phyloP scores from a whole-genome alignment of 495 filamentous ascomycete species.

The Bathelium albidoporum region DNA sequence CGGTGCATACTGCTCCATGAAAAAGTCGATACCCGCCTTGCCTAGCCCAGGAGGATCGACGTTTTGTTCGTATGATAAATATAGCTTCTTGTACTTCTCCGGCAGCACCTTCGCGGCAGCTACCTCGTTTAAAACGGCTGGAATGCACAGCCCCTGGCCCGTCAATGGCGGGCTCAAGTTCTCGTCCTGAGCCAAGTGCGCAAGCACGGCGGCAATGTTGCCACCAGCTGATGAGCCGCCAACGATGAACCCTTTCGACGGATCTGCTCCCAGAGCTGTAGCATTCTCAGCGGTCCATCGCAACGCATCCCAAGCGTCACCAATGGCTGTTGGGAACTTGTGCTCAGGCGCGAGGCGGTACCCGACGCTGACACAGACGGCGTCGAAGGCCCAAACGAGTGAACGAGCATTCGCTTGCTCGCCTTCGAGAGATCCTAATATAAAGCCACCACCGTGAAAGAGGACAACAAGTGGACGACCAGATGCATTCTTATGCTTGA shows the following conservation, averaged over 20 bases:
- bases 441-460: constrained; percentile 38
- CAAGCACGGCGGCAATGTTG: constrained; percentile 11
- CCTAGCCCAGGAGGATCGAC: constrained; percentile 8
- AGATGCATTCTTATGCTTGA: constrained; percentile 17
- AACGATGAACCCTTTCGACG: constrained; percentile 19
- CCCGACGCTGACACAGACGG: constrained; percentile 59
- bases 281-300: constrained; percentile 17
- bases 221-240: constrained; percentile 22
- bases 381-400: constrained; percentile 39
- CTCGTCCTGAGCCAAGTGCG: constrained; percentile 11
- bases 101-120: constrained; percentile 6
- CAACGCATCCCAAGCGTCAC: constrained; percentile 42
- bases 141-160: constrained; percentile 16
- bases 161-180: constrained; percentile 17
- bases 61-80: constrained; percentile 16
- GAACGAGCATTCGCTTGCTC: constrained; percentile 26
- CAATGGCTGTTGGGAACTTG: constrained; percentile 66
- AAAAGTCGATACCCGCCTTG: constrained; percentile 1
- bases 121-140: constrained; percentile 8
- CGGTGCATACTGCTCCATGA: constrained; percentile 5
- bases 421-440: constrained; percentile 31
- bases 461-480: constrained; percentile 36
- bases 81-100: constrained; percentile 15
- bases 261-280: constrained; percentile 12
- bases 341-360: constrained; percentile 71